Evolutionary conservation across 1,139 yeast genomes (phyloP).

Genomic region (Yamadazyma pseudoaaseri): DNA sequence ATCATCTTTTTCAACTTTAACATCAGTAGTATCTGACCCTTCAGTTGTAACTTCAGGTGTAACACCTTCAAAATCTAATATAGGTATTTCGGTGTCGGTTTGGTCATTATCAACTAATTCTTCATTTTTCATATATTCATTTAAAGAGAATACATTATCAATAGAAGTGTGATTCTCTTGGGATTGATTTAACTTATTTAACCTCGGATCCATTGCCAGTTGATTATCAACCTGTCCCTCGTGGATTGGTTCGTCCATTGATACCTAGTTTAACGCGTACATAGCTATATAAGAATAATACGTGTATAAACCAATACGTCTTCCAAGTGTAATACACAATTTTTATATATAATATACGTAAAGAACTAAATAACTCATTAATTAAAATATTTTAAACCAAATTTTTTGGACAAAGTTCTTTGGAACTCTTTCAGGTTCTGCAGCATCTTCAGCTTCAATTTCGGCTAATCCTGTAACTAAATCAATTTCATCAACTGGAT

Average conservation of each 20-base stretch:
- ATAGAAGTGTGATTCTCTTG: neutral
- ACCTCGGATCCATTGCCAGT: neutral
- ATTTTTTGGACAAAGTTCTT: slow-evolving; percentile 18
- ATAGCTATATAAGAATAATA: too few species aligned
- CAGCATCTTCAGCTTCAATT: slow-evolving; percentile 23
- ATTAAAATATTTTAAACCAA: slow-evolving; percentile 18
- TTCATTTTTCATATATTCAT: slow-evolving; percentile 46
- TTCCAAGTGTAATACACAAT: too few species aligned
- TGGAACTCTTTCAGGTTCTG: slow-evolving; percentile 19
- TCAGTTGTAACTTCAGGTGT: neutral
- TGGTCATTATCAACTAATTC: slow-evolving; percentile 10
- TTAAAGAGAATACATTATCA: slow-evolving; percentile 30
- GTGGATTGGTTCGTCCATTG: neutral
- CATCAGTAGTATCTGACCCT: neutral
- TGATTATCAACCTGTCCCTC: neutral
- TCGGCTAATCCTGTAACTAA: slow-evolving; percentile 18
- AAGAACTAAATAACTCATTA: too few species aligned
- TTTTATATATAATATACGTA: too few species aligned
- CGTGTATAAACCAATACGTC: too few species aligned
- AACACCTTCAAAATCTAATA: neutral
- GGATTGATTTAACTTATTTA: neutral
- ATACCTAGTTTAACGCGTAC: too few species aligned
- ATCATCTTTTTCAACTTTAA: neutral
- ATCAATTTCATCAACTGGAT: slow-evolving; percentile 15
- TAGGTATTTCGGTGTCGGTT: slow-evolving; percentile 2